Conservation (phyloP, 306 rosid genomes). For the Abrus precatorius region DNA sequence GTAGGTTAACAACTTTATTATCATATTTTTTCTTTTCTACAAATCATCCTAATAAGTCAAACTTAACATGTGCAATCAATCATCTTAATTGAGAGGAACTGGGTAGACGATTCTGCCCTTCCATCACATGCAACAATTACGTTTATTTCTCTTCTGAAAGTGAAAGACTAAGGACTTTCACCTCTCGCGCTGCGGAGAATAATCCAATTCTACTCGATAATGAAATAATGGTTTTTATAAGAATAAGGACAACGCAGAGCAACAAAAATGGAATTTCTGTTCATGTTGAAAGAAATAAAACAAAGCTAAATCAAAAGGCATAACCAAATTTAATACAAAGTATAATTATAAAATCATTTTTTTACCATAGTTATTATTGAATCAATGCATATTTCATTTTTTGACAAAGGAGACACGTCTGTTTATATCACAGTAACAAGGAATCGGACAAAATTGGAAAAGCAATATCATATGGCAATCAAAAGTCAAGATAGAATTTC, state of each 20-base stretch:
- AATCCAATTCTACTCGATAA: too few relatives aligned
- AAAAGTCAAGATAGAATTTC: background rate
- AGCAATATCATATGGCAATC: background rate
- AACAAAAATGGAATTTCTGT: too few relatives aligned
- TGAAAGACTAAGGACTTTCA: too few relatives aligned
- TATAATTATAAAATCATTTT: too few relatives aligned
- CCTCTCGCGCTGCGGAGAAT: too few relatives aligned
- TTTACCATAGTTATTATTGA: too few relatives aligned
- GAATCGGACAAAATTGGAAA: conserved; percentile 1
- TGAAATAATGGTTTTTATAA: too few relatives aligned
- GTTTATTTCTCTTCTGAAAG: background rate
- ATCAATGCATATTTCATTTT: too few relatives aligned
- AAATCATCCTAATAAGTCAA: conserved; percentile 24
- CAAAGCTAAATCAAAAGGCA: too few relatives aligned
- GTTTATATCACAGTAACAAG: background rate
- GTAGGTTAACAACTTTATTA: conserved; percentile 40
- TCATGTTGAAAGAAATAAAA: too few relatives aligned
- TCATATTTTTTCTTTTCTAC: background rate
- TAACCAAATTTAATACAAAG: too few relatives aligned
- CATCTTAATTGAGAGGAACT: background rate
- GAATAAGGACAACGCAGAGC: background rate
- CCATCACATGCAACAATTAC: background rate
- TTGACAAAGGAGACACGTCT: too few relatives aligned
- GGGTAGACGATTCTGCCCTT: conserved; percentile 1
- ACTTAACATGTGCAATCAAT: background rate